These are phyloP conservation scores for Neoboletus brunneissimus DNA, from an alignment of 768 basidiomycete genomes.

Conservation along the genomic window DNA sequence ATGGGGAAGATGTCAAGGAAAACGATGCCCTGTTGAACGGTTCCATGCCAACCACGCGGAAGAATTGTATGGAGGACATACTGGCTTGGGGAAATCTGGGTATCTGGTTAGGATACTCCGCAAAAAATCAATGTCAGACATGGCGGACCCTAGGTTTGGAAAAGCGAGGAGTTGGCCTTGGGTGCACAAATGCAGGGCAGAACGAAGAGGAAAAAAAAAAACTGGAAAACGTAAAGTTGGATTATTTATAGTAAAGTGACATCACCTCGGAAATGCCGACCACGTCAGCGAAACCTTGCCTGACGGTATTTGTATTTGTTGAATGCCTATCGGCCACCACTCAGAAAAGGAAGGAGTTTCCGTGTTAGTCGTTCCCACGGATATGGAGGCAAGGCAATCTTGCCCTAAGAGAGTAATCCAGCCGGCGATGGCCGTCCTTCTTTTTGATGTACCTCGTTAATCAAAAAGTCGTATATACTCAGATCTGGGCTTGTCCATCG, in stretches of 20 bases:
- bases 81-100: conserved; percentile 89
- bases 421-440: background rate
- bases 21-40: conserved; percentile 63
- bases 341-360: too few species aligned
- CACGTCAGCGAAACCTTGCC: too few species aligned
- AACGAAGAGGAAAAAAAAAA: background rate
- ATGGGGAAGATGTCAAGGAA: conserved; percentile 97
- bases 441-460: background rate
- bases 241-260: background rate
- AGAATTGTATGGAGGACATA: conserved; percentile 29
- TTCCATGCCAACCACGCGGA: background rate
- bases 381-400: too few species aligned
- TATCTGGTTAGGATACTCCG: conserved; percentile 57
- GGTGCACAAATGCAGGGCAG: background rate
- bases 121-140: conserved; percentile 77
- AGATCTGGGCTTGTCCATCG: background rate
- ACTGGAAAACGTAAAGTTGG: background rate
- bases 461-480: too few species aligned
- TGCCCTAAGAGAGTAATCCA: background rate
- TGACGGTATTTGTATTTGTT: too few species aligned
- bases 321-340: too few species aligned
- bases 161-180: background rate
- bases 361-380: too few species aligned
- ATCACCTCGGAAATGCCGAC: too few species aligned
- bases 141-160: conserved; percentile 26